Percentiles rank a stretch among this genome's conserved stretches.
Evolutionary conservation across 345 rosid species (phyloP).

Genomic region (Ricinus communis): DNA sequence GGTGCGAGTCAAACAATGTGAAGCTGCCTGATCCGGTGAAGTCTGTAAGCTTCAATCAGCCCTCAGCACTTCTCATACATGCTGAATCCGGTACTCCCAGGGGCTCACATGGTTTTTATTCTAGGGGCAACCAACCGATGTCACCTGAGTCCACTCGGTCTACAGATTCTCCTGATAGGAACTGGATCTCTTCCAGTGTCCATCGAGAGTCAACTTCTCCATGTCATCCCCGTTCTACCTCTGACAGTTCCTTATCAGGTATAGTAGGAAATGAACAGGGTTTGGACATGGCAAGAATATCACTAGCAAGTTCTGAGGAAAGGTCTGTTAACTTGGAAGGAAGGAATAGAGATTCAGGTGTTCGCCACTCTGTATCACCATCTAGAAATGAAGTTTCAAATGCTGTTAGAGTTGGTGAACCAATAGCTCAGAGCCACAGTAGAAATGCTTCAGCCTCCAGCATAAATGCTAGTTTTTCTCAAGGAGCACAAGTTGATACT

Average conservation of each 20-base stretch:
- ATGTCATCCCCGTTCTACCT: conserved; percentile 59
- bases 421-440: conserved; percentile 44
- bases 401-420: conserved; percentile 38
- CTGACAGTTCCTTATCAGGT: conserved; percentile 52
- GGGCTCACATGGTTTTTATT: conserved; percentile 31
- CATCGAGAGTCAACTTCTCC: conserved; percentile 53
- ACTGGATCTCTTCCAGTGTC: conserved; percentile 35
- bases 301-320: conserved; percentile 53
- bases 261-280: conserved; percentile 49
- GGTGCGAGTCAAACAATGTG: conserved; percentile 92
- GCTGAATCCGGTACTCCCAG: conserved; percentile 44
- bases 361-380: conserved; percentile 49
- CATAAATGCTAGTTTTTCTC: conserved; percentile 44
- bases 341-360: conserved; percentile 39
- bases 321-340: conserved; percentile 50
- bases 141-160: conserved; percentile 50
- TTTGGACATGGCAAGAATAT: conserved; percentile 49
- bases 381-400: conserved; percentile 48
- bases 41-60: conserved; percentile 55
- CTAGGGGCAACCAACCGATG: conserved; percentile 37
- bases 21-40: conserved; percentile 75
- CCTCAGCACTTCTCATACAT: conserved; percentile 50
- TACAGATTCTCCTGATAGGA: conserved; percentile 46
- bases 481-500: conserved; percentile 46
- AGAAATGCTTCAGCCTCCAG: conserved; percentile 66